Conservation (phyloP, 2,329 filamentous ascomycete genomes). For the Clarireedia hainanense region DNA sequence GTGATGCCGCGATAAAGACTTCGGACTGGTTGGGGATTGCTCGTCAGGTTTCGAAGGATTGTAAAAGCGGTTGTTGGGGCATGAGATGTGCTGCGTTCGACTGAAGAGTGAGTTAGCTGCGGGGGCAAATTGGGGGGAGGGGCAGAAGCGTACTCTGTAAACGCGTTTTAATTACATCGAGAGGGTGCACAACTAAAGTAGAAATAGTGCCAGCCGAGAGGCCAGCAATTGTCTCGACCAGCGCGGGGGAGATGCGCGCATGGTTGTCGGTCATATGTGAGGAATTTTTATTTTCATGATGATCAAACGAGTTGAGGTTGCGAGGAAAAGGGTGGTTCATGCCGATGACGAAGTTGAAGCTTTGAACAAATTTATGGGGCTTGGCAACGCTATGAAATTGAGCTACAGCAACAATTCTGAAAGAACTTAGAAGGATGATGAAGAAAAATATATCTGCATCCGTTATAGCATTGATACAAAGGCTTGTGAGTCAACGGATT, state of each 20-base stretch:
- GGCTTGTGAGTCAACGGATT: background rate
- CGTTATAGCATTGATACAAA: no score
- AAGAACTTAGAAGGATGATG: background rate
- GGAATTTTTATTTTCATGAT: conserved; percentile 10
- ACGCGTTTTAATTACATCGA: conserved; percentile 94
- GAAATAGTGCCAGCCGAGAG: conserved; percentile 82
- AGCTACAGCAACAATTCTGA: background rate
- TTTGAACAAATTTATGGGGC: conserved; percentile 10
- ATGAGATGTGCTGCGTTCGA: conserved; percentile 40
- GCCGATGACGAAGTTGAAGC: conserved; percentile 20
- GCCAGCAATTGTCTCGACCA: conserved; percentile 82
- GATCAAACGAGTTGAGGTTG: conserved; percentile 13
- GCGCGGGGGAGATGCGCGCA: conserved; percentile 62
- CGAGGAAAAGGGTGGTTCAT: background rate
- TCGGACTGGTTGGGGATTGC: conserved; percentile 47
- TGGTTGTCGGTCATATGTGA: conserved; percentile 30
- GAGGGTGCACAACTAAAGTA: conserved; percentile 80
- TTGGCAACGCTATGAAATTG: conserved; percentile 15
- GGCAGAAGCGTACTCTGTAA: conserved; percentile 60
- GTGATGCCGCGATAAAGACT: conserved; percentile 85
- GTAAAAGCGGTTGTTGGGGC: conserved; percentile 41
- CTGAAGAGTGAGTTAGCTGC: conserved; percentile 28
- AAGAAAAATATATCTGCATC: background rate
- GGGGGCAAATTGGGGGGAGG: conserved; percentile 31
- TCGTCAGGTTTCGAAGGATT: conserved; percentile 38